Base-by-base conservation (phyloP, 768 basidiomycete species). In the Russula griseocarnosa region DNA sequence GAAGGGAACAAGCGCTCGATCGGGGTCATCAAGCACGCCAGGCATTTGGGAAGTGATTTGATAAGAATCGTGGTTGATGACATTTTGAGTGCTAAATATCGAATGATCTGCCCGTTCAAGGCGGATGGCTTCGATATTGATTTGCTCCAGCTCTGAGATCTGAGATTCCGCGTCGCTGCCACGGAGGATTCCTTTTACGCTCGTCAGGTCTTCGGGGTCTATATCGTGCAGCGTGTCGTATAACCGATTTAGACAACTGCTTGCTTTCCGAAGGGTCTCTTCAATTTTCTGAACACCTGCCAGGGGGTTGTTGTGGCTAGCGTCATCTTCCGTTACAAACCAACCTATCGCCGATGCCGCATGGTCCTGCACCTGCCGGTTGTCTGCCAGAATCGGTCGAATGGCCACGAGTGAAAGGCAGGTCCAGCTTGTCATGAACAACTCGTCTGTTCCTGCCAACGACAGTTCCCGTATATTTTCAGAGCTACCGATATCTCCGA, bases 361-460 rank as follows among this genome's bases (percentile, higher is more conserved):
- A 13, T 2, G 10, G 8, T 22, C 32, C 6, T n/a, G n/a, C n/a
- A n/a, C n/a, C n/a, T n/a, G n/a, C n/a, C n/a, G n/a, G n/a, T 24
- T 16, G 10, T 13, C 9, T 14, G 22, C 11, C 24, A 67, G 32
- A 16, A 54, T 22, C 38, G 44, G 30, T 32, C 51, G 66, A 44
- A 52, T 58, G n/a, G 49, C 50, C 58, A 67, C 22, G 30, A 67
- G 24, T 7, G 66, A 50, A 59, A 67, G 55, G 30, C 54, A 67
- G 28, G 55, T 67, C 66, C 66, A 67, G 46, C 59, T 58, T 1
- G 11, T 42, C 16, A 55, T 38, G 9, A 55, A 55, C 22, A 14
- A 10, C 10, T 32, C 22, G 24, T 55, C 38, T 20, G 1, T 28
- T 7, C 16, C 55, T 20, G 26, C 36, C 20, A 44, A 34, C 14